Percentiles rank a stretch among this genome's conserved stretches.
Conservation (phyloP, 2,329 filamentous ascomycete genomes). For the Penicillium sclerotiorum region DNA sequence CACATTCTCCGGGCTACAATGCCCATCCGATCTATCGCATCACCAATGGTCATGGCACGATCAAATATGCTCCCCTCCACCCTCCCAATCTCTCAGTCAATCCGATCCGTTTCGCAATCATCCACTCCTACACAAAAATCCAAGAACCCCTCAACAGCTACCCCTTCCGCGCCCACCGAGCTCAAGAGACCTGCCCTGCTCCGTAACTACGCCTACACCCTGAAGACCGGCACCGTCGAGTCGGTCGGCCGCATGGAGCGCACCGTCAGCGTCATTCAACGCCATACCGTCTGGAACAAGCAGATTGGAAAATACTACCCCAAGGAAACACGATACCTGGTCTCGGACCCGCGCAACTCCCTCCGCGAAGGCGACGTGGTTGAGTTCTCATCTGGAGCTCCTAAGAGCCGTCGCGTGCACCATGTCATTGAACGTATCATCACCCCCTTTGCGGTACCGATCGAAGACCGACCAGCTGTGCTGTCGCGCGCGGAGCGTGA, state of each 20-base stretch:
- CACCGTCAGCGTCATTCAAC: conserved; percentile 42
- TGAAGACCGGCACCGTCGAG: conserved; percentile 43
- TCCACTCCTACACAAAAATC: conserved; percentile 12
- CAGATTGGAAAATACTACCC: conserved; percentile 43
- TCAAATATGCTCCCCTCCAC: conserved; percentile 24
- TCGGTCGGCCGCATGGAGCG: conserved; percentile 46
- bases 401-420: conserved; percentile 40
- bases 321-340: conserved; percentile 36
- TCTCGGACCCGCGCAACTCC: conserved; percentile 45
- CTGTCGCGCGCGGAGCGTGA: conserved; percentile 40
- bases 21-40: conserved; percentile 33
- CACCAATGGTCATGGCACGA: conserved; percentile 28
- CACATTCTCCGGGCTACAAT: conserved; percentile 34
- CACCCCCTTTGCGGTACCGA: conserved; percentile 40
- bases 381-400: conserved; percentile 45
- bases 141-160: conserved; percentile 11
- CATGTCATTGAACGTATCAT: conserved; percentile 49
- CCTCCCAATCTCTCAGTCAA: conserved; percentile 17
- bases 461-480: conserved; percentile 42
- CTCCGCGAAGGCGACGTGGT: conserved; percentile 49
- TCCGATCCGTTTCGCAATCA: conserved; percentile 23
- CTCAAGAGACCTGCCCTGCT: conserved; percentile 31
- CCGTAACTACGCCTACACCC: conserved; percentile 38
- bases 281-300: conserved; percentile 38
- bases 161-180: conserved; percentile 7